phyloP scores from a whole-genome alignment of 192 early-diverging fungal genomes.

The Pilaira anomala region DNA sequence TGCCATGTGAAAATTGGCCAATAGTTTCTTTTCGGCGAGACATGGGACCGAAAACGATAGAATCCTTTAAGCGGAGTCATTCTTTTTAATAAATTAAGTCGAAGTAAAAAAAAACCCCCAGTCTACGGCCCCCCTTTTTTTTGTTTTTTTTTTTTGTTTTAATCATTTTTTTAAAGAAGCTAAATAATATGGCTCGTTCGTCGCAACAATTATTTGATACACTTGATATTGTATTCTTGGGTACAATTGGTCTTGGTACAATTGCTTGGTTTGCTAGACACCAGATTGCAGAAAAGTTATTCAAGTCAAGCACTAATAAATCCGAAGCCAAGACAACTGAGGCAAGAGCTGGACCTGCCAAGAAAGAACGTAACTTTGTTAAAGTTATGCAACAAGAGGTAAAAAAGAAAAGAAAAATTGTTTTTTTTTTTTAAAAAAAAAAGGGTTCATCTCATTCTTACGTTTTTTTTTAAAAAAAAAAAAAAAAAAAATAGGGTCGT shows the following conservation, averaged over 20 bases:
- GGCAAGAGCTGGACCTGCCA: conserved; percentile 25
- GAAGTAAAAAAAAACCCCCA: neutral
- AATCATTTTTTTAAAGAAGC: neutral
- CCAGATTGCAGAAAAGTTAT: conserved; percentile 25
- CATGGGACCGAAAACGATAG: too few species aligned
- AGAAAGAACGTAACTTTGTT: conserved; percentile 49
- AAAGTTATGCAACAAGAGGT: conserved; percentile 56
- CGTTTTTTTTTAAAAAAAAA: neutral
- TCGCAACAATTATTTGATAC: conserved; percentile 40
- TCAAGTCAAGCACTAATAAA: conserved; percentile 5
- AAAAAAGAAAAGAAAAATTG: too few species aligned
- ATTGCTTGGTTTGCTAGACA: conserved; percentile 32
- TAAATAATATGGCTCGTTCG: conserved; percentile 19
- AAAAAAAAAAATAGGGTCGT: conserved; percentile 46
- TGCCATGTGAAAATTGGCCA: too few species aligned
- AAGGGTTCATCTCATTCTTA: neutral
- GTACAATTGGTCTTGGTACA: conserved; percentile 41
- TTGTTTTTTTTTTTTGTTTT: conserved; percentile 15
- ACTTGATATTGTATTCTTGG: conserved; percentile 48
- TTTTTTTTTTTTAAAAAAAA: conserved; percentile 12
- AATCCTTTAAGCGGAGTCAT: too few species aligned
- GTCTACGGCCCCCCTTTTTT: conserved; percentile 9
- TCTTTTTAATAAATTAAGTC: neutral
- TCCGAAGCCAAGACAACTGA: conserved; percentile 31
- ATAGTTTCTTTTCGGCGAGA: too few species aligned